Base-by-base conservation (phyloP, 1,284 basidiomycete species). In the Apiotrichum sp. region DNA sequence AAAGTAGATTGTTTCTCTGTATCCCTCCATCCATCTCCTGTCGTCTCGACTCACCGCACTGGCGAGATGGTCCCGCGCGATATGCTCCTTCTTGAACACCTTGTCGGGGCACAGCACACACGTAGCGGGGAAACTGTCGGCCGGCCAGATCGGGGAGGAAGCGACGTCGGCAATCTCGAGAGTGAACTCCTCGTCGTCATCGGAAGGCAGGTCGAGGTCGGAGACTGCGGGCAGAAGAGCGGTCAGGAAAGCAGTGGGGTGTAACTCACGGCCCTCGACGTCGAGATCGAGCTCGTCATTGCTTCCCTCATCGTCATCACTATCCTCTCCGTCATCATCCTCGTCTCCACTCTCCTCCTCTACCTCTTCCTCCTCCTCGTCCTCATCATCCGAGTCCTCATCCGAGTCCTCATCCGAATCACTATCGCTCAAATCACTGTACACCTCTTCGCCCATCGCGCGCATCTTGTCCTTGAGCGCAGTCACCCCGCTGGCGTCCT, bases 51-150 rank as follows among this genome's bases (percentile, higher is more conserved):
- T 74, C 79, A 85, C 88, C 68, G 81, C 83, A 50, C 87, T 86
- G 16, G 76, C 77, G 56, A 80, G 76, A 74, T 92, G 89, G 10
- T 81, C 74, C 56, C 80, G 75, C 13, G 81, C 78, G 83, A 87
- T 85, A 52, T 78, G 79, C 11, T 68, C 59, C 53, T 83, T 82
- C 73, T 89, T 89, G 52, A 92, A 78, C 16, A 81, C 65, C 68
- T 87, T 89, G 36, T 84, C 84, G 5, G 86, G 88, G 72, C 89
- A 92, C 8, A 87, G 69, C 4, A 87, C 79, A 67, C 89, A 91
- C 33, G 78, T 80, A 80, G 29, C 82, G 78, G 50, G 83, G 16
- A 55, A 62, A 9, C 81, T 59, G 3, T 82, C 47, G 22, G 56
- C 33, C 1, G 52, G 40, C 38, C 52, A 81, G 34, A 84, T 71